A percentile compares a stretch with the other conserved stretches of the same genome.
phyloP scores from a whole-genome alignment of 495 filamentous ascomycete species.

The Jackrogersella minutella region DNA sequence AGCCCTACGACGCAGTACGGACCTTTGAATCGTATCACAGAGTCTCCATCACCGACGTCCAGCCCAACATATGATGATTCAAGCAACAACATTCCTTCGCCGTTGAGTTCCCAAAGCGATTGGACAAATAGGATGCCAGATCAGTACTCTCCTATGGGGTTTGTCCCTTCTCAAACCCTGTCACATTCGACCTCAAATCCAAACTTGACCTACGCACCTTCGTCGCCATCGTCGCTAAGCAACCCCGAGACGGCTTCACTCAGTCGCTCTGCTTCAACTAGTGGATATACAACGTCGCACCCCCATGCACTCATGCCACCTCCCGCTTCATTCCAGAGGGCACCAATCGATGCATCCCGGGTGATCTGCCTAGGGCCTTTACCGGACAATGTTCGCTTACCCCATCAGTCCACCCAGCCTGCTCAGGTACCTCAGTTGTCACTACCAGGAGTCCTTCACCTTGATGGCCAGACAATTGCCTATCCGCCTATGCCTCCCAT shows the following conservation, averaged over 20 bases:
- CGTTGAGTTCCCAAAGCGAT: slow-evolving; percentile 53
- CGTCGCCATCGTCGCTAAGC: slow-evolving; percentile 47
- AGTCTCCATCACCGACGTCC: slow-evolving; percentile 50
- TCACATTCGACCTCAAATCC: slow-evolving; percentile 42
- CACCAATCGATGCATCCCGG: slow-evolving; percentile 58
- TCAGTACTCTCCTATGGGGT: slow-evolving; percentile 52
- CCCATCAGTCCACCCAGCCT: slow-evolving; percentile 40
- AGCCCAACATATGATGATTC: slow-evolving; percentile 53
- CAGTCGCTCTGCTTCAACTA: slow-evolving; percentile 46
- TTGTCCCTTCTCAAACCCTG: slow-evolving; percentile 42
- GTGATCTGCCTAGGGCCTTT: slow-evolving; percentile 61
- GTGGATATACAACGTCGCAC: slow-evolving; percentile 44
- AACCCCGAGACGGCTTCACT: slow-evolving; percentile 47
- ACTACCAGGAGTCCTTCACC: slow-evolving; percentile 49
- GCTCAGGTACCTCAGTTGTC: slow-evolving; percentile 16
- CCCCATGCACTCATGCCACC: slow-evolving; percentile 41
- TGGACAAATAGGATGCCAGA: slow-evolving; percentile 50
- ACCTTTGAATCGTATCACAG: slow-evolving; percentile 39
- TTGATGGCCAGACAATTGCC: slow-evolving; percentile 41
- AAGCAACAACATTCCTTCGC: slow-evolving; percentile 54
- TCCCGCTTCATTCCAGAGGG: slow-evolving; percentile 51
- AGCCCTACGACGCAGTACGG: slow-evolving; percentile 51
- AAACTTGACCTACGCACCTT: slow-evolving; percentile 45
- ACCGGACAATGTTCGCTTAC: slow-evolving; percentile 58
- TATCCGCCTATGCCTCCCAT: slow-evolving; percentile 34